phyloP scores from a whole-genome alignment of 177 flowering plant species.

The Vitis hybrid region DNA sequence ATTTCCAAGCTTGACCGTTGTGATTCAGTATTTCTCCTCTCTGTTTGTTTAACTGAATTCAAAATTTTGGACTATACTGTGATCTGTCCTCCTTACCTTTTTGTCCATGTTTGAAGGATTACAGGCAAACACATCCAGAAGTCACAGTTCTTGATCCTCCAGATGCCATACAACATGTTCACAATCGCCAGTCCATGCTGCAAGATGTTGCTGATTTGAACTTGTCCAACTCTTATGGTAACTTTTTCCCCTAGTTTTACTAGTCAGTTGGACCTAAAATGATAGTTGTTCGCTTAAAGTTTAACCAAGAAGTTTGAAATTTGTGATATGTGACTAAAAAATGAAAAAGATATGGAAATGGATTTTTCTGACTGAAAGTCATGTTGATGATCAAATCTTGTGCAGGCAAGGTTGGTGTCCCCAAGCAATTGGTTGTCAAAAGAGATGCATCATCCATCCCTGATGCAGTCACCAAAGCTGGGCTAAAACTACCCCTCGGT shows the following conservation, averaged over 20 bases:
- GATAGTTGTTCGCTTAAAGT: not conserved
- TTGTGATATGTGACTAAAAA: not conserved
- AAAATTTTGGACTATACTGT: not conserved
- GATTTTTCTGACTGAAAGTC: not conserved
- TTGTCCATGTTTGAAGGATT: constrained; percentile 51
- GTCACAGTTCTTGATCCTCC: constrained; percentile 98
- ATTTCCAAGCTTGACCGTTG: no score
- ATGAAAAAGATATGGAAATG: not conserved
- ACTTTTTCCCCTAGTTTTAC: not conserved
- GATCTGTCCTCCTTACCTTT: not conserved
- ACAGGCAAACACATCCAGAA: constrained; percentile 75
- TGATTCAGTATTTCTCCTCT: no score
- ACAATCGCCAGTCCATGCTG: constrained; percentile 91
- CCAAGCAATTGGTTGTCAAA: constrained; percentile 63
- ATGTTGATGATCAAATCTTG: not conserved
- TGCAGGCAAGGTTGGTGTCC: constrained; percentile 70
- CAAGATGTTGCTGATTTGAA: constrained; percentile 89
- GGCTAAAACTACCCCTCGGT: constrained; percentile 67
- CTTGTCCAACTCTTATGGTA: constrained; percentile 71
- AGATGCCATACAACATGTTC: constrained; percentile 84
- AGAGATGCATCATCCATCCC: constrained; percentile 69
- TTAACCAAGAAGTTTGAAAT: not conserved
- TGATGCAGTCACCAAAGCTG: constrained; percentile 55
- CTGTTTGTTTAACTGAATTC: not conserved
- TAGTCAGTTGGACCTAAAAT: not conserved